Evolutionary conservation across 169 alveolate species (phyloP).

Genomic region (Neospora caninum): DNA sequence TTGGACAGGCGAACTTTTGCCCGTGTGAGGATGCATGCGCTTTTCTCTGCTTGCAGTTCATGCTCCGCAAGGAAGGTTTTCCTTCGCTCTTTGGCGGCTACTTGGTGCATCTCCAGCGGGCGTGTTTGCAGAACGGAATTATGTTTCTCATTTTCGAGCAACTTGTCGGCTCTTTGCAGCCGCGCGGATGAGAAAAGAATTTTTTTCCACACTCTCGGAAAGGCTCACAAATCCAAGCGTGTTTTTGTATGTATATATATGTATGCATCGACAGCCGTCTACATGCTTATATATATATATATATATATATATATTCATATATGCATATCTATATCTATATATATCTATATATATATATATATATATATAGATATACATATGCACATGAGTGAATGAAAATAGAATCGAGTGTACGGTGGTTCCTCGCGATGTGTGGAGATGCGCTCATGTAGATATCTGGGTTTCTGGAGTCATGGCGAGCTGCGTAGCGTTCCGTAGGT

Average conservation of each 20-base stretch:
- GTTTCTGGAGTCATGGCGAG: too few relatives aligned
- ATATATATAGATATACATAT: too few relatives aligned
- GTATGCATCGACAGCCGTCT: neutral
- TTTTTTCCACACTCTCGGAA: too few relatives aligned
- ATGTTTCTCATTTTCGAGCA: slow-evolving; percentile 60
- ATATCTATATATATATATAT: too few relatives aligned
- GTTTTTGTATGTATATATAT: neutral
- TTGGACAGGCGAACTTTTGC: neutral
- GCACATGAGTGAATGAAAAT: too few relatives aligned
- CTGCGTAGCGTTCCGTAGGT: too few relatives aligned
- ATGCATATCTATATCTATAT: neutral
- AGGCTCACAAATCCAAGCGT: neutral
- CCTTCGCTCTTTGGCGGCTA: slow-evolving; percentile 63
- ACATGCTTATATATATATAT: too few relatives aligned
- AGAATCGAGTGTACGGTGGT: too few relatives aligned
- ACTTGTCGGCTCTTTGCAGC: neutral
- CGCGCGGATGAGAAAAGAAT: neutral
- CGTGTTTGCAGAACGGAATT: slow-evolving; percentile 64
- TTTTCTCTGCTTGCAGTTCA: neutral
- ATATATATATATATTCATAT: too few relatives aligned
- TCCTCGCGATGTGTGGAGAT: too few relatives aligned
- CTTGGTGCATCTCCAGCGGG: slow-evolving; percentile 69
- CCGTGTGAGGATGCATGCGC: neutral
- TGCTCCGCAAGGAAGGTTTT: slow-evolving; percentile 57
- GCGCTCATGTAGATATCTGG: too few relatives aligned